These are phyloP conservation scores for Scedosporium aurantiacum DNA, from an alignment of 2,329 filamentous ascomycete species.

Conservation along the genomic window DNA sequence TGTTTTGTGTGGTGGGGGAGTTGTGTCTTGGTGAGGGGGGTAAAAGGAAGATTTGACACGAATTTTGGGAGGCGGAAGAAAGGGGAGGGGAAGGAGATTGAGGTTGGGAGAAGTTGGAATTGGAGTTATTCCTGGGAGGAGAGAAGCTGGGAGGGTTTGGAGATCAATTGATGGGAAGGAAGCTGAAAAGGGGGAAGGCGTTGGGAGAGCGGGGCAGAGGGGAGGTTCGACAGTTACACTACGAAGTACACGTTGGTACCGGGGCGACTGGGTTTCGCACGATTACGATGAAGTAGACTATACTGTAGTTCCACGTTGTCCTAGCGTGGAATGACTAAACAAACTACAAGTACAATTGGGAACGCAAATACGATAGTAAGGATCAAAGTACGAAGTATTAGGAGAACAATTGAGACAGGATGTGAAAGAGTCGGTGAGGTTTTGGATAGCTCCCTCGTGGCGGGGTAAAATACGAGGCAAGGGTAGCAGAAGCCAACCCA, in stretches of 20 bases:
- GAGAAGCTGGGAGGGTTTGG: not conserved
- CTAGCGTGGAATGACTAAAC: not conserved
- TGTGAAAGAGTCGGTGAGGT: no score
- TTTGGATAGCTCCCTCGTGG: no score
- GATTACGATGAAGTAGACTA: no score
- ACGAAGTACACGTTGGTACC: not conserved
- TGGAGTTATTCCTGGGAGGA: not conserved
- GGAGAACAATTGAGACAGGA: no score
- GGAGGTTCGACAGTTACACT: not conserved
- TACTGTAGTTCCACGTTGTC: not conserved
- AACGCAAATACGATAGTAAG: not conserved
- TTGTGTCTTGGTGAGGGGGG: not conserved
- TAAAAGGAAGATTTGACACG: not conserved
- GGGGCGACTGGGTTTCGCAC: not conserved
- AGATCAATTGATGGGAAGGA: not conserved
- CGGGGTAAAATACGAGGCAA: no score
- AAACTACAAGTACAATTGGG: not conserved
- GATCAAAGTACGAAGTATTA: no score
- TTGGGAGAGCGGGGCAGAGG: not conserved
- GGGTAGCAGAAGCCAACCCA: no score
- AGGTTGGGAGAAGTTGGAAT: not conserved
- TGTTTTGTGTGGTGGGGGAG: constrained; percentile 10
- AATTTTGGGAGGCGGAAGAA: not conserved
- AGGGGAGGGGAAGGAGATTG: not conserved
- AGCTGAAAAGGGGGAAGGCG: not conserved